Percentiles rank a stretch among this genome's conserved stretches.
Conservation (phyloP, 352 stramenopile genomes). For the Phytophthora sojae region DNA sequence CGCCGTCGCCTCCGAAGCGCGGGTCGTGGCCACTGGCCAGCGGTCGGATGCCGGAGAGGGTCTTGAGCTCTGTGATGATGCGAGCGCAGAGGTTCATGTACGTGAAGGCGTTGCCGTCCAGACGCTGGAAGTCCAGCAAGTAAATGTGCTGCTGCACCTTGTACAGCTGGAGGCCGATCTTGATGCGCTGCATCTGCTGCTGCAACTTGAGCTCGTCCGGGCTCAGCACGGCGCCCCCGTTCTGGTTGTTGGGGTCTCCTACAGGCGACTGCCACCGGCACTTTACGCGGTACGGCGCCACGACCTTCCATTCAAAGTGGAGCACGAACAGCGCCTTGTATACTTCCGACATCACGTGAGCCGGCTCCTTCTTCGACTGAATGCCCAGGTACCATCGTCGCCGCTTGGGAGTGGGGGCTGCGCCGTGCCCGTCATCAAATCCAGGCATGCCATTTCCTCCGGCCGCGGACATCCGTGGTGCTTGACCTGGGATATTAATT, state of each 20-base stretch:
- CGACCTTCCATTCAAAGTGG: slow-evolving; percentile 97
- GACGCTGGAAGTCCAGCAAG: slow-evolving; percentile 98
- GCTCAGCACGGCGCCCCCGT: slow-evolving; percentile 26
- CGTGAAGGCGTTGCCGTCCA: slow-evolving; percentile 97
- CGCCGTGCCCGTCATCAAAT: slow-evolving; percentile 48
- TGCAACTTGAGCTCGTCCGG: slow-evolving; percentile 39
- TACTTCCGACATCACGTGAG: slow-evolving; percentile 99
- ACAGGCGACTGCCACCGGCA: slow-evolving; percentile 93
- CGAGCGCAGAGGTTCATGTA: slow-evolving; percentile 99
- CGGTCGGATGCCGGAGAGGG: slow-evolving; percentile 84
- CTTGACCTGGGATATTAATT: slow-evolving; percentile 39
- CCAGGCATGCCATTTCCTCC: slow-evolving; percentile 34
- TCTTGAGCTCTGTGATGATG: slow-evolving; percentile 99
- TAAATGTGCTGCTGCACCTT: slow-evolving; percentile 99
- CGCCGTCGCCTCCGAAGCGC: slow-evolving; percentile 56
- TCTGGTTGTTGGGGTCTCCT: slow-evolving; percentile 32
- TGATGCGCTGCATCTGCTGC: slow-evolving; percentile 81
- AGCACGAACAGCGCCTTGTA: slow-evolving; percentile 98
- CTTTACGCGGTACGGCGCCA: slow-evolving; percentile 97
- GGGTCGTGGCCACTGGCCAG: slow-evolving; percentile 57
- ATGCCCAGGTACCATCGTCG: slow-evolving; percentile 99
- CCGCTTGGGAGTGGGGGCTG: slow-evolving; percentile 60
- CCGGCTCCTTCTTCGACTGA: slow-evolving; percentile 99
- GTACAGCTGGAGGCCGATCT: slow-evolving; percentile 97
- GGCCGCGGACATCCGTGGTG: slow-evolving; percentile 32